Base-by-base conservation (phyloP, 2,329 filamentous ascomycete genomes). In the Chaetomiaceae sp. region DNA sequence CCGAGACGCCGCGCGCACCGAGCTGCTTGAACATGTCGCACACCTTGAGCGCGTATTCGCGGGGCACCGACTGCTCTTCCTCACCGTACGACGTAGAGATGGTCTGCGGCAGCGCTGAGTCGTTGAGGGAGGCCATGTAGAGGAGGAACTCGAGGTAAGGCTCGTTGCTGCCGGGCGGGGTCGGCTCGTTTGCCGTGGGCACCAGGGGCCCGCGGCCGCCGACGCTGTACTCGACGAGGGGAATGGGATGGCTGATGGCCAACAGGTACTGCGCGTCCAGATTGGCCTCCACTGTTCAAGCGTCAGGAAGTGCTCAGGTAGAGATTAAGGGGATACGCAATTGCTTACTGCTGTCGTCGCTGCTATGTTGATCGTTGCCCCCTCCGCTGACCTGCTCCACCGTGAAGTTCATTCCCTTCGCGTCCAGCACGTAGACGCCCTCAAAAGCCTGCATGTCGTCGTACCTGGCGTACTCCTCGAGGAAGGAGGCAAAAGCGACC, bases 11-110 rank as follows among this genome's bases (percentile, higher is more conserved):
- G 33, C 81, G 77, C 2, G 78, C 75, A n/a, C 80, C 81, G 26
- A 86, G 76, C 55, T 83, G 74, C 35, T 75, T 78, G 56, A 84
- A 81, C 52, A 80, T 69, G 51, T 76, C 72, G 67, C 83, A 86
- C 11, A 83, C 78, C 41, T 74, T 72, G 38, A 69, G 67, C 15
- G 79, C 78, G 57, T 84, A 87, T 10, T 74, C 72, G 3, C 66
- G 58, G 0, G 83, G 82, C 0, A 86, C 56, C 1, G 75, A 83
- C 30, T 84, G 76, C 63, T 86, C 83, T 43, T 79, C 73, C 50
- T 85, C 81, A 38, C 79, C 81, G 60, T 86, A 86, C 0, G 79
- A 84, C 11, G 77, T 80, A 42, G 72, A 76, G 57, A 86, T 74
- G 14, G 81, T 75, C 38, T 79, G 73, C 0, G 83, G 82, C 2